phyloP scores from a whole-genome alignment of 2,329 filamentous ascomycete genomes.

The Penicillium sp. region DNA sequence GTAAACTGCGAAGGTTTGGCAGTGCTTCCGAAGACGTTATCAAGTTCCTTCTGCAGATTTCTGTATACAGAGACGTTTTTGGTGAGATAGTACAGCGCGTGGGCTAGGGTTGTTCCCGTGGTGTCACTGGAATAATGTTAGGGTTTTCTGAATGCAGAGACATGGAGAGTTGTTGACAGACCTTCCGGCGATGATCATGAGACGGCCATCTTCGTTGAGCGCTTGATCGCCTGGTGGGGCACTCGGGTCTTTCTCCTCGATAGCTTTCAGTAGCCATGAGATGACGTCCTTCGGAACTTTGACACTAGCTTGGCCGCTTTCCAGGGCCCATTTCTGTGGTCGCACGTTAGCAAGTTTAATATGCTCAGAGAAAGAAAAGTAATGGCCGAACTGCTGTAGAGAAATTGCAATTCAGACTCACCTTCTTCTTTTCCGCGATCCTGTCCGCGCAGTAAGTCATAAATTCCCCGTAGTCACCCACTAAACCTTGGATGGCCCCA shows the following conservation, averaged over 20 bases:
- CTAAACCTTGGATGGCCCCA: not conserved
- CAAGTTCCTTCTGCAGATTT: not conserved
- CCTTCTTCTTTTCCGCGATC: not conserved
- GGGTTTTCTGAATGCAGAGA: not conserved
- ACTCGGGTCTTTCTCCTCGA: slow-evolving; percentile 37
- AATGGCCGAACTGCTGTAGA: no score
- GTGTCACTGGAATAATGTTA: slow-evolving; percentile 5
- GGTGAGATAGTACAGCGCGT: slow-evolving; percentile 3
- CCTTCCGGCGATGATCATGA: slow-evolving; percentile 9
- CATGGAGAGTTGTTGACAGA: not conserved
- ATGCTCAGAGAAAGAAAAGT: not conserved
- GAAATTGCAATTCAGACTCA: not conserved
- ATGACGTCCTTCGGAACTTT: slow-evolving; percentile 35
- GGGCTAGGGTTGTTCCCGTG: slow-evolving; percentile 1
- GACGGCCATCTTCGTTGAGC: slow-evolving; percentile 8
- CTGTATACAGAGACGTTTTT: not conserved
- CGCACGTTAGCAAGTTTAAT: not conserved
- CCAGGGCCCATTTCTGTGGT: not conserved
- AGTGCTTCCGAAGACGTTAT: not conserved
- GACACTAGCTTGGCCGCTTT: not conserved
- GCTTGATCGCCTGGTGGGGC: slow-evolving; percentile 29
- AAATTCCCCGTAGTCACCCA: slow-evolving; percentile 1
- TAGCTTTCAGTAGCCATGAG: slow-evolving; percentile 43
- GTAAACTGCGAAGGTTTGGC: not conserved
- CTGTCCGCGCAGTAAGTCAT: not conserved